phyloP scores from a whole-genome alignment of 169 alveolate species.

The Plasmodium blacklocki region DNA sequence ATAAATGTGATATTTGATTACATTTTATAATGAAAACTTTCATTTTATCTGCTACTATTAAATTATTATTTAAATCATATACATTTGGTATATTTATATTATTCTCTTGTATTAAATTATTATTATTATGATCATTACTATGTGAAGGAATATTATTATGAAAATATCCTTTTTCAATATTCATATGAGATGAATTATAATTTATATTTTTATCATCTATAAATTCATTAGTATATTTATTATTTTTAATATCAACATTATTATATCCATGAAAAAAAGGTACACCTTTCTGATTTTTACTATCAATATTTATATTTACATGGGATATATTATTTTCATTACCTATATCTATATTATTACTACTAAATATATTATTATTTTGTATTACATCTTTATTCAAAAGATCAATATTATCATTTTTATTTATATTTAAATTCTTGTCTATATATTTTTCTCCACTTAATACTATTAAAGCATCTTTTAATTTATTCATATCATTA shows the following conservation, averaged over 20 bases:
- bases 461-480: constrained; percentile 46
- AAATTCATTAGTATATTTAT: background rate
- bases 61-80: constrained; percentile 28
- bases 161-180: constrained; percentile 11
- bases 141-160: background rate
- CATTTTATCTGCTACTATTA: constrained; percentile 33
- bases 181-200: background rate
- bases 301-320: background rate
- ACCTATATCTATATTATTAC: background rate
- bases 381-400: background rate
- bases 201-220: constrained; percentile 6
- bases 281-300: background rate
- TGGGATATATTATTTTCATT: background rate
- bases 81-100: constrained; percentile 44
- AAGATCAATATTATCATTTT: constrained; percentile 1
- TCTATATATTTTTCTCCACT: constrained; percentile 65
- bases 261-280: background rate
- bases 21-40: constrained; percentile 85
- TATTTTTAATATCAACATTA: background rate
- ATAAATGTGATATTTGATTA: constrained; percentile 83
- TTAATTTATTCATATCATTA: constrained; percentile 61
- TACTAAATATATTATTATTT: background rate
- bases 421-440: background rate
- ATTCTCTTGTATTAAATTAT: constrained; percentile 11
- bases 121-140: background rate